Base-by-base conservation (phyloP, 805 yeast species). In the Starmerella sp. region DNA sequence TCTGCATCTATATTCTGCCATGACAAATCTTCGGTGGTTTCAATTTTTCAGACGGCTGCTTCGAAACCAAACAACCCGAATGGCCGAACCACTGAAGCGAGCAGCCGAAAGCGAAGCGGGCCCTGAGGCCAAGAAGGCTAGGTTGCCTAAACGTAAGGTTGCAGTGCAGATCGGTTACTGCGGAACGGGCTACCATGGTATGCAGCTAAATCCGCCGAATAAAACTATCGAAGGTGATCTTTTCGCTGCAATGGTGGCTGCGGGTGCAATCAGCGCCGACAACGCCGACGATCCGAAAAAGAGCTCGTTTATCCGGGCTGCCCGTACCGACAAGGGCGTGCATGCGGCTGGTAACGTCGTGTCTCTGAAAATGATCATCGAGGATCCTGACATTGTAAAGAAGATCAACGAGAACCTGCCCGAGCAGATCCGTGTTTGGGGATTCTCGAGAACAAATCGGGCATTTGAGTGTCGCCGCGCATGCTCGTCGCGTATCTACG, bases 261-360 rank as follows among this genome's bases (percentile, higher is more conserved):
- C 95, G 2, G 97, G 95, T 17, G 96, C 95, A 5, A 79, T 90
- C 54, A 84, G 95, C 0, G 79, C 80, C 56, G 93, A 86, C 63
- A 90, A 90, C 69, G 80, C 95, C 6, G 84, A 82, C 56, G 97
- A 91, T 67, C 79, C 90, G 64, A 89, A 87, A 66, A 90, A 90
- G 67, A 79, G 82, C 53, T 89, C 93, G 0, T 86, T 91, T 66
- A 83, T 69, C 59, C 63, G 77, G 4, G 77, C 77, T 5, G 77
- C 77, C 14, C 79, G 77, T 59, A 96, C 97, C 4, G 97, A 90
- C 69, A 91, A 91, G 69, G 97, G 97, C 57, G 97, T 90, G 29
- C 97, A 90, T 70, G 97, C 97, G 11, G 96, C 96, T 2, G 97
- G 97, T 32, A 90, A 90, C 67, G 88, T 89, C 28, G 78, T 91